Conservation (phyloP, 1,284 basidiomycete genomes). For the Leccinum subspadiceum region DNA sequence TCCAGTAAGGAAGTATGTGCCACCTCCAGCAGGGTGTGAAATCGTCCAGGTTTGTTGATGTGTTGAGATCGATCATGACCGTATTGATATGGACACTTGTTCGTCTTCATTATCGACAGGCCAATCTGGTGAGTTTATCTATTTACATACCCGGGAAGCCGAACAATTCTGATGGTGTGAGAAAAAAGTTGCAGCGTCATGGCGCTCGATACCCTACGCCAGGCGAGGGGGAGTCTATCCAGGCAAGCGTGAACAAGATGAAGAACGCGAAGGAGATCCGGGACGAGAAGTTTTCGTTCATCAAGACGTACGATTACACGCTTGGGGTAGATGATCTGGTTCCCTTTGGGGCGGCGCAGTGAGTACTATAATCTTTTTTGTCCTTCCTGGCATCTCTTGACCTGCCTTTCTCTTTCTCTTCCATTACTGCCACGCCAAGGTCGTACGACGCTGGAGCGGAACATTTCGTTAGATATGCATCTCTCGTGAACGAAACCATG, state of each 20-base stretch:
- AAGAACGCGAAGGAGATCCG: not conserved
- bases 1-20: not conserved
- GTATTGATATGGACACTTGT: too few relatives aligned
- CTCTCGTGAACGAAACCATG: constrained; percentile 42
- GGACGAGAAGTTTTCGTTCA: not conserved
- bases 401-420: not conserved
- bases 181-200: not conserved
- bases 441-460: constrained; percentile 48
- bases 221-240: not conserved
- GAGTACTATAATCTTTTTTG: not conserved
- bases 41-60: not conserved
- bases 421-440: constrained; percentile 30
- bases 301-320: not conserved
- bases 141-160: not conserved
- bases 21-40: not conserved
- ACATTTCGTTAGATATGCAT: constrained; percentile 50
- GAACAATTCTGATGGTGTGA: not conserved
- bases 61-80: not conserved
- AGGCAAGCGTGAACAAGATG: not conserved
- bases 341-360: not conserved
- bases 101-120: not conserved
- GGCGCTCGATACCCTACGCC: not conserved
- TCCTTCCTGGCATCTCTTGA: not conserved
- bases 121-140: not conserved
- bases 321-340: not conserved